These are phyloP conservation scores for Yamadazyma buinensis DNA, from an alignment of 1,139 yeast genomes.

Conservation along the genomic window DNA sequence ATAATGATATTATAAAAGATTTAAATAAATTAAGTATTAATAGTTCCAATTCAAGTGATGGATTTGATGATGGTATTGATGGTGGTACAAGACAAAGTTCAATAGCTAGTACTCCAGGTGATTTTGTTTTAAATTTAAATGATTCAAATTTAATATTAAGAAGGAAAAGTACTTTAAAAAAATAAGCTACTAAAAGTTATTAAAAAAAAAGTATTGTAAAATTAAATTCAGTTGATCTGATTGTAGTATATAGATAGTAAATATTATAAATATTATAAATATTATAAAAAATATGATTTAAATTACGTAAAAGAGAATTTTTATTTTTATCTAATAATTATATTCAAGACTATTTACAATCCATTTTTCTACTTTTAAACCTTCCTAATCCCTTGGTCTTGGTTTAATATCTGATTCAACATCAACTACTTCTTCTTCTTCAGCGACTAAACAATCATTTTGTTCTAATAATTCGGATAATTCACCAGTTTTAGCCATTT, in stretches of 20 bases:
- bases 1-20: slow-evolving; percentile 16
- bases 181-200: too few species aligned
- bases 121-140: slow-evolving; percentile 41
- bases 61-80: slow-evolving; percentile 15
- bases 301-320: too few species aligned
- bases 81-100: slow-evolving; percentile 43
- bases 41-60: slow-evolving; percentile 16
- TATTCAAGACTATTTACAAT: slow-evolving; percentile 1
- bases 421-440: slow-evolving; percentile 53
- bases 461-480: slow-evolving; percentile 77
- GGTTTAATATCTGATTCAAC: slow-evolving; percentile 37
- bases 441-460: slow-evolving; percentile 77
- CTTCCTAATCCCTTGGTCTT: slow-evolving; percentile 22
- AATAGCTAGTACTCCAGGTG: slow-evolving; percentile 37
- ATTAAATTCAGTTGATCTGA: too few species aligned
- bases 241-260: too few species aligned
- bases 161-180: slow-evolving; percentile 23
- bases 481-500: slow-evolving; percentile 93
- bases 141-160: slow-evolving; percentile 41
- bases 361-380: not conserved
- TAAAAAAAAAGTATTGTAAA: too few species aligned
- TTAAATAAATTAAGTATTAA: slow-evolving; percentile 13
- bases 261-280: too few species aligned
- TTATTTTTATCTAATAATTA: too few species aligned
- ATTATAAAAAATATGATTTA: too few species aligned